A percentile compares a stretch with the other conserved stretches of the same genome.
phyloP scores from a whole-genome alignment of 2,329 filamentous ascomycete species.

The Nothomitra cinnamomea region DNA sequence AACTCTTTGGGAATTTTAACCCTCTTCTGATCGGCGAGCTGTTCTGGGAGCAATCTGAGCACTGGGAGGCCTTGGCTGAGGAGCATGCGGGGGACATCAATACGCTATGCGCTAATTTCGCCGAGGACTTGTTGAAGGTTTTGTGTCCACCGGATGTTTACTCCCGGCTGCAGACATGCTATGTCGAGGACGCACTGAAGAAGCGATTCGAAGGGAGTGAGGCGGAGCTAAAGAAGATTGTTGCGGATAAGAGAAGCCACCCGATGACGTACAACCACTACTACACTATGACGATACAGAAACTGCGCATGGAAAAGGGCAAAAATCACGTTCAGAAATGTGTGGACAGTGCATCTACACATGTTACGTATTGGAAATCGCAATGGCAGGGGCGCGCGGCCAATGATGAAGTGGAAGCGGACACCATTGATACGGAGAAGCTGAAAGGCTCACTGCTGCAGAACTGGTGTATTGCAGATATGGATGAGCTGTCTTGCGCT shows the following conservation, averaged over 20 bases:
- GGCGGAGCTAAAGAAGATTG: constrained; percentile 27
- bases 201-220: constrained; percentile 21
- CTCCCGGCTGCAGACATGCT: constrained; percentile 19
- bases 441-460: neutral
- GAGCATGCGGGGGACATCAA: neutral
- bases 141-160: constrained; percentile 26
- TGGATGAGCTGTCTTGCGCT: constrained; percentile 17
- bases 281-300: neutral
- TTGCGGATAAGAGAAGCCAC: constrained; percentile 29
- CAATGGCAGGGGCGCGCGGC: too few species aligned
- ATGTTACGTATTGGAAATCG: neutral
- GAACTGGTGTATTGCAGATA: constrained; percentile 13
- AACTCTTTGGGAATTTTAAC: constrained; percentile 5
- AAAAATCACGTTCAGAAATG: neutral
- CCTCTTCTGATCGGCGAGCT: constrained; percentile 1
- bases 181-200: constrained; percentile 26
- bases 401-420: too few species aligned
- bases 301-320: constrained; percentile 17
- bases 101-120: constrained; percentile 16
- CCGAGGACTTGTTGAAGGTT: constrained; percentile 19
- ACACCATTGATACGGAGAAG: too few species aligned
- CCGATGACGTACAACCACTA: constrained; percentile 31
- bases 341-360: neutral
- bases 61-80: neutral
- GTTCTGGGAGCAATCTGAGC: constrained; percentile 3